Base-by-base conservation (phyloP, 768 basidiomycete species). In the Filobasidium wieringae region DNA sequence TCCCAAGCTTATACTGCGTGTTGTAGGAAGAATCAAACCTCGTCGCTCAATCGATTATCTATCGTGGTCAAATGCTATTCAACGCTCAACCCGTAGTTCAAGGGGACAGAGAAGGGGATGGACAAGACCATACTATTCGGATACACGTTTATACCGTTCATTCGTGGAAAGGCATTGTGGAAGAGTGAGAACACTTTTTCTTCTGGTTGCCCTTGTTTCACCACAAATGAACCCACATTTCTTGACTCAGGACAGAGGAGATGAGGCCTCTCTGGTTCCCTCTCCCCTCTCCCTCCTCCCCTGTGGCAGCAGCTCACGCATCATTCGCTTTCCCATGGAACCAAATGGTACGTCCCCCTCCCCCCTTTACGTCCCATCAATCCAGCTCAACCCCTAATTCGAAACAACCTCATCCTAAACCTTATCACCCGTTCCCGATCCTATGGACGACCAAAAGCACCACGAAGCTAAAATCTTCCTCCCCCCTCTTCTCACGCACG, bases 21-120 rank as follows among this genome's bases (percentile, higher is more conserved):
- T n/a, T 6, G 4, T 64, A 89, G 88, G 89, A 91, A 77, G 89
- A 91, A 76, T 80, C 87, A 7, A 85, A 87, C 0, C 82, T 91
- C 34, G 77, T 73, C 19, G 84, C 86, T 12, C 29, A 33, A 11
- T 27, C 32, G 2, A 39, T 57, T 45, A 51, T 50, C 9, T 37
- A 26, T 9, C 36, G 50, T 0, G 40, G 45, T 8, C 75, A 80
- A 2, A 77, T 87, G n/a, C 72, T 77, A 51, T 80, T 83, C 49
- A 80, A 77, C 39, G 87, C 87, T 0, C 79, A 76, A 3, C 74
- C 89, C 15, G 75, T 87, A 58, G 88, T 88, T 71, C 72, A 81
- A 29, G 76, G 72, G 45, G 76, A 27, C 45, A 8, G 34, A 7
- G 51, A 41, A 3, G 31, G 47, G 27, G 54, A 53, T 53, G 30